Evolutionary conservation across 805 yeast genomes (phyloP).

Genomic region (Metschnikowia lochheadii): DNA sequence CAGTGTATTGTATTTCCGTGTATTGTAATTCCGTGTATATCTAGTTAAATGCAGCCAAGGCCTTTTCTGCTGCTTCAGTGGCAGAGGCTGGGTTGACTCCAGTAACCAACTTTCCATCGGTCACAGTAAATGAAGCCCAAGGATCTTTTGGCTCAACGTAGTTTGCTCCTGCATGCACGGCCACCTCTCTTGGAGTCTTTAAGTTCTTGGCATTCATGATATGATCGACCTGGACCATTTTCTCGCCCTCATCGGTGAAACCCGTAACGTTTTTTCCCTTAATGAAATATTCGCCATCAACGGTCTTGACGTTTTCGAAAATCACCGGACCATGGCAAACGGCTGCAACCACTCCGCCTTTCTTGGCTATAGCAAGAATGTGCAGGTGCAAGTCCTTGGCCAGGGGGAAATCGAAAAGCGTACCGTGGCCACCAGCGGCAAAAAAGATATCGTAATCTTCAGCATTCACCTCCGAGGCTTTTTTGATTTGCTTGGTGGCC

Average conservation of each 20-base stretch:
- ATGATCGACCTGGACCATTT: conserved; percentile 17
- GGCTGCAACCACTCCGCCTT: conserved; percentile 56
- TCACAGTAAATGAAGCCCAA: conserved; percentile 47
- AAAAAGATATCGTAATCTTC: conserved; percentile 50
- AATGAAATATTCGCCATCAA: conserved; percentile 42
- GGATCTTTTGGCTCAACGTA: conserved; percentile 47
- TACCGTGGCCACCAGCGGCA: conserved; percentile 68
- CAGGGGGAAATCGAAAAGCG: conserved; percentile 53
- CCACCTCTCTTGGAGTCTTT: conserved; percentile 36
- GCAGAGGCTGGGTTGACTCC: conserved; percentile 66
- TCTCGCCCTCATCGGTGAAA: conserved; percentile 57
- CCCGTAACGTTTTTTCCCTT: conserved; percentile 58
- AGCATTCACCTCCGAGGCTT: conserved; percentile 46
- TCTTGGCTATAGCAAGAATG: conserved; percentile 44
- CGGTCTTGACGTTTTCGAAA: conserved; percentile 41
- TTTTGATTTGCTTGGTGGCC: conserved; percentile 41
- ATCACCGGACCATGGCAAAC: conserved; percentile 67
- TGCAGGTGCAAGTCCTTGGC: conserved; percentile 44
- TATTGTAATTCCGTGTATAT: not conserved
- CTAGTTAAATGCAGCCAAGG: conserved; percentile 17
- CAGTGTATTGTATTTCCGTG: too few species aligned
- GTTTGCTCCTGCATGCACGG: conserved; percentile 36
- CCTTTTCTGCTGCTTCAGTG: conserved; percentile 39
- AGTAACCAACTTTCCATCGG: conserved; percentile 57
- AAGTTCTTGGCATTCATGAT: conserved; percentile 23